phyloP scores from a whole-genome alignment of 805 yeast genomes.

The Teunomyces atbi region DNA sequence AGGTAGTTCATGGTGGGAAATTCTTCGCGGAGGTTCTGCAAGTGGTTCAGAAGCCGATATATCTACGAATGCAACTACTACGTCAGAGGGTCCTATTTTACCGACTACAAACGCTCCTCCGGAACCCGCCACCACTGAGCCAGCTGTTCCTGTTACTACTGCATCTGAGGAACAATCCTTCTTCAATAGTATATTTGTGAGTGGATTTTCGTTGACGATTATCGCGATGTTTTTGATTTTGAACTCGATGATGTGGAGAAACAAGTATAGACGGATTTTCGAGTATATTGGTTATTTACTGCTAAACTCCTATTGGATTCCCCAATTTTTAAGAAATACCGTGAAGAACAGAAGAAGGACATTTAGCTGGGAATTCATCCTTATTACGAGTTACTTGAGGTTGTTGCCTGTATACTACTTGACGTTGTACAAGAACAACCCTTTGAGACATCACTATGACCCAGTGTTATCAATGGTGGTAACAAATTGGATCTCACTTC shows the following conservation, averaged over 20 bases:
- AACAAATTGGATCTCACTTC: constrained; percentile 56
- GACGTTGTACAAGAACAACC: constrained; percentile 51
- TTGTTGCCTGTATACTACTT: constrained; percentile 65
- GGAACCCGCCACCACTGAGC: constrained; percentile 10
- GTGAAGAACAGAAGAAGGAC: constrained; percentile 62
- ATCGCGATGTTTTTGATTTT: constrained; percentile 47
- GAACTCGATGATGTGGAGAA: constrained; percentile 64
- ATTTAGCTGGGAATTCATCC: constrained; percentile 72
- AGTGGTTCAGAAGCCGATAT: neutral
- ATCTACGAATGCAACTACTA: neutral
- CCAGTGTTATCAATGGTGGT: constrained; percentile 46
- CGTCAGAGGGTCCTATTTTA: neutral
- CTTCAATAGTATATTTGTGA: constrained; percentile 26
- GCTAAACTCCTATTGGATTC: constrained; percentile 78
- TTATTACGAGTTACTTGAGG: constrained; percentile 64
- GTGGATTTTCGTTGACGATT: constrained; percentile 26
- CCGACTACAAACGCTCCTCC: constrained; percentile 4
- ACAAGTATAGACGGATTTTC: constrained; percentile 47
- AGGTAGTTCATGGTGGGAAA: constrained; percentile 62
- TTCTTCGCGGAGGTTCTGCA: constrained; percentile 49
- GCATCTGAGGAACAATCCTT: constrained; percentile 19
- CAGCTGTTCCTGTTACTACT: constrained; percentile 10
- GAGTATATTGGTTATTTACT: constrained; percentile 55
- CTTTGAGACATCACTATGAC: constrained; percentile 70
- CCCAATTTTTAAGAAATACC: constrained; percentile 80